These are phyloP conservation scores for Kwoniella bestiolae DNA, from an alignment of 768 basidiomycete species.

Conservation along the genomic window DNA sequence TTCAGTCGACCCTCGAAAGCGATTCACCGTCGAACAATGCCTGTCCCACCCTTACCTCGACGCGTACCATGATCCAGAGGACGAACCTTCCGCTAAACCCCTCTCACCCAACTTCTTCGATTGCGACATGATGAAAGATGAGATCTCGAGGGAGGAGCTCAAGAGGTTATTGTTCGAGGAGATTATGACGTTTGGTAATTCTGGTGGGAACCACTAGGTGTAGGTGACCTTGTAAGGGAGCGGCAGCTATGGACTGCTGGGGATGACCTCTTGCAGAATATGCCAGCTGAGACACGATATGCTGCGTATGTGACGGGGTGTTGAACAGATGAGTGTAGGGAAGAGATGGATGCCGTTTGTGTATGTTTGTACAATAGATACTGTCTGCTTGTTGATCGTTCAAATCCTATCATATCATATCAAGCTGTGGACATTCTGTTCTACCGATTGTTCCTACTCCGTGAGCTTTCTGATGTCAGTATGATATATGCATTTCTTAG, in stretches of 20 bases:
- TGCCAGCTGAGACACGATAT: too few species aligned
- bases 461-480: background rate
- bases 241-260: too few species aligned
- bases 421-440: too few species aligned
- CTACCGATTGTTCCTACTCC: background rate
- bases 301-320: too few species aligned
- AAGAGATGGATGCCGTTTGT: background rate
- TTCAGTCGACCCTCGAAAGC: slow-evolving; percentile 87
- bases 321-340: too few species aligned
- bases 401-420: too few species aligned
- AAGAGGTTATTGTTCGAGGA: slow-evolving; percentile 79
- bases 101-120: slow-evolving; percentile 96
- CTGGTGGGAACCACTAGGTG: background rate
- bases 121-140: slow-evolving; percentile 95
- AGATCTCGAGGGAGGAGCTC: slow-evolving; percentile 91
- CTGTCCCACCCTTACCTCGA: slow-evolving; percentile 93
- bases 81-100: slow-evolving; percentile 94
- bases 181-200: slow-evolving; percentile 73
- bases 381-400: too few species aligned
- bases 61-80: slow-evolving; percentile 95
- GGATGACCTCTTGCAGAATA: too few species aligned
- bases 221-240: too few species aligned
- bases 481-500: background rate
- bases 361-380: background rate
- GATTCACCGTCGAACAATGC: slow-evolving; percentile 91